These are phyloP conservation scores for Phytophthora vignae DNA, from an alignment of 352 stramenopile genomes.

Conservation along the genomic window DNA sequence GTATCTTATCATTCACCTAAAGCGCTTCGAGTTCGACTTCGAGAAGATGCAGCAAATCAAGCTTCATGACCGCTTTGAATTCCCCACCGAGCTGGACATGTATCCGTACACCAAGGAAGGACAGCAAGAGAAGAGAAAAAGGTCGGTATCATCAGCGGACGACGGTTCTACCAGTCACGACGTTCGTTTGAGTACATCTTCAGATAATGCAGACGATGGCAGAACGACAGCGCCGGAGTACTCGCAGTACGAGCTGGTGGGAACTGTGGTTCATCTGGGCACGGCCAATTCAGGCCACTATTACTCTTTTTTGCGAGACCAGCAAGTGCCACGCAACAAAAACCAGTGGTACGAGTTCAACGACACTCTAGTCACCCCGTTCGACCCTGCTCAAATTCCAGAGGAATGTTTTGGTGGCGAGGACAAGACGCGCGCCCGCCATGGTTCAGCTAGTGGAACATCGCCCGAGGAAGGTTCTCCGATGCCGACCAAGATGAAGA, in stretches of 20 bases:
- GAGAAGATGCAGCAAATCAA: conserved; percentile 95
- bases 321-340: conserved; percentile 43
- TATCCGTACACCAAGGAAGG: conserved; percentile 91
- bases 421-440: conserved; percentile 34
- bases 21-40: conserved; percentile 97
- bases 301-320: conserved; percentile 88
- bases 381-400: conserved; percentile 73
- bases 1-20: conserved; percentile 94
- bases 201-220: conserved; percentile 25
- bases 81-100: conserved; percentile 91
- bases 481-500: conserved; percentile 67
- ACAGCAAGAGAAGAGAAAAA: conserved; percentile 68
- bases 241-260: conserved; percentile 87
- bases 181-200: conserved; percentile 36
- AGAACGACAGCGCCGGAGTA: conserved; percentile 73
- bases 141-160: conserved; percentile 31
- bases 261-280: conserved; percentile 91
- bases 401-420: conserved; percentile 79
- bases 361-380: conserved; percentile 83
- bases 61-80: conserved; percentile 95
- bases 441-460: conserved; percentile 29
- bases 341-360: conserved; percentile 90
- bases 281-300: conserved; percentile 91
- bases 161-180: conserved; percentile 30
- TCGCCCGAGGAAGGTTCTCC: conserved; percentile 27